Conservation (phyloP, 805 yeast genomes). For the Barnettozyma salicaria region DNA sequence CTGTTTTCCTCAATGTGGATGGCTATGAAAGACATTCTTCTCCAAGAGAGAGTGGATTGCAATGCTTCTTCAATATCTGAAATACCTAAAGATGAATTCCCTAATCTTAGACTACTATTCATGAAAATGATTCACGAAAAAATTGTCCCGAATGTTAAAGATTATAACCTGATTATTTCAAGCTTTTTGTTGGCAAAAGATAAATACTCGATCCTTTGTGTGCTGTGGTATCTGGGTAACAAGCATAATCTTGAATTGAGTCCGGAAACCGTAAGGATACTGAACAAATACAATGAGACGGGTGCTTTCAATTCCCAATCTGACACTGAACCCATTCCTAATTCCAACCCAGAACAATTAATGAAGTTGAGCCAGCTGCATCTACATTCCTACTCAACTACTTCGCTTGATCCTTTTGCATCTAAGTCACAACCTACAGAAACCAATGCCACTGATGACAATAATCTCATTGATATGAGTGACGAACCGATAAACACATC, state of each 20-base stretch:
- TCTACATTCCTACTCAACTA: neutral
- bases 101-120: constrained; percentile 21
- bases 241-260: constrained; percentile 13
- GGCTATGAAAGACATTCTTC: constrained; percentile 18
- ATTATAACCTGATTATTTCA: constrained; percentile 18
- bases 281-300: constrained; percentile 1
- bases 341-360: constrained; percentile 4
- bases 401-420: constrained; percentile 3
- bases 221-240: constrained; percentile 21
- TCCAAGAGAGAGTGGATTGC: neutral
- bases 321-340: neutral
- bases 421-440: neutral
- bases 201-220: constrained; percentile 17
- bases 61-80: no score
- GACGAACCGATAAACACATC: constrained; percentile 4
- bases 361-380: neutral
- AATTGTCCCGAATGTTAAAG: constrained; percentile 18
- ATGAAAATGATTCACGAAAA: constrained; percentile 24
- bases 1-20: constrained; percentile 31
- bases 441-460: neutral
- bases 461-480: no score
- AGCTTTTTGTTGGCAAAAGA: constrained; percentile 16
- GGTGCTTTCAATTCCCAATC: neutral
- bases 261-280: neutral
- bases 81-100: constrained; percentile 3